phyloP scores from a whole-genome alignment of 2,329 filamentous ascomycete genomes.

The Sordariomycetes sp. region DNA sequence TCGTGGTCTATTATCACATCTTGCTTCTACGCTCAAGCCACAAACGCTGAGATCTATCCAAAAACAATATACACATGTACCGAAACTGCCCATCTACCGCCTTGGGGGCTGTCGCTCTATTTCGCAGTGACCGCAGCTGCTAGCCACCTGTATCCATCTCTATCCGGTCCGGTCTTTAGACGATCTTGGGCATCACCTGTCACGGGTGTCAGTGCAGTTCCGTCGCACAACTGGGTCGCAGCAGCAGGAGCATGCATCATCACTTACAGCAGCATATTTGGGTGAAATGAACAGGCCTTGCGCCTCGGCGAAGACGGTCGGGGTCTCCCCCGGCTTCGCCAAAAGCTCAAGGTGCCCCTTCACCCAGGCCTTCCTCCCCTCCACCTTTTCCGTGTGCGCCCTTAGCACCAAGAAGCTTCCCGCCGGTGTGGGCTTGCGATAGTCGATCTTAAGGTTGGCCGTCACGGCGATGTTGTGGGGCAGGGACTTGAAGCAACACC shows the following conservation, averaged over 20 bases:
- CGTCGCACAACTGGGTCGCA: not conserved
- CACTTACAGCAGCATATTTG: conserved; percentile 65
- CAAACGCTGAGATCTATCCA: no score
- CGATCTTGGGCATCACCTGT: conserved; percentile 21
- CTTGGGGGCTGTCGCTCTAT: no score
- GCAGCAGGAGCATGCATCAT: not conserved
- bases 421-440: conserved; percentile 70
- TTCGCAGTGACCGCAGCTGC: no score
- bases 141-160: no score
- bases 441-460: conserved; percentile 75
- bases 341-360: conserved; percentile 79
- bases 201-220: not conserved
- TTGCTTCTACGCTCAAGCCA: no score
- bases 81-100: no score
- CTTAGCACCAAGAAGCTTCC: conserved; percentile 67
- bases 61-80: no score
- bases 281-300: conserved; percentile 85
- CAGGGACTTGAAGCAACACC: conserved; percentile 80
- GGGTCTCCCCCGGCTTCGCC: conserved; percentile 48
- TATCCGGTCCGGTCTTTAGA: conserved; percentile 8
- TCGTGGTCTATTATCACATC: no score
- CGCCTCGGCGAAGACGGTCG: conserved; percentile 67
- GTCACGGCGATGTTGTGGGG: conserved; percentile 83
- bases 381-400: conserved; percentile 73
- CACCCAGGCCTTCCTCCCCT: conserved; percentile 93